Evolutionary conservation across 2,329 filamentous ascomycete species (phyloP), one percentile per base, ranked within the genome.

Genomic region (Penicillium crustosum): DNA sequence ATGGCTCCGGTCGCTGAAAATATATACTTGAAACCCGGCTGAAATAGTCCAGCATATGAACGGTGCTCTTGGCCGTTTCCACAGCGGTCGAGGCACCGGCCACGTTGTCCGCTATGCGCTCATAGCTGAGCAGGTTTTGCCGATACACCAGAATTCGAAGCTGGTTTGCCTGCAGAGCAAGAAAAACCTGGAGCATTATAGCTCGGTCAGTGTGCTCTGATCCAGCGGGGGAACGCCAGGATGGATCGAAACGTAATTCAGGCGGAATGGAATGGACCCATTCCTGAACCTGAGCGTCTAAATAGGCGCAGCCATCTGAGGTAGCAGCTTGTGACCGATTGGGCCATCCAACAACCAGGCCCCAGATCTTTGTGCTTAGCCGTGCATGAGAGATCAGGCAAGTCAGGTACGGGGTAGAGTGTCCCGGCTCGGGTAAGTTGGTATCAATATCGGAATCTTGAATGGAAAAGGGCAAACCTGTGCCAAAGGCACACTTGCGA

Each of bases 401-500:
- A 3, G 75, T 75, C 0, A 82, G 65, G 42, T 81, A 81, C 0
- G 75, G 70, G 3, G 70, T 70, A 15, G 70, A 66, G 15, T 71
- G 64, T 3, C 65, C 79, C 0, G 78, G 78, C 51, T 81, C 75
- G 0, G 79, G 78, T 1, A 82, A 62, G 38, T 77, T 75, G 0
- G 79, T 77, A 49, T 83, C 81, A 58, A 83, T 79, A 49, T 82
- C 81, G 0, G 75, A 73, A 53, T 82, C 80, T 12, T 79, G 72
- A 5, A 83, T 72, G 0, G 77, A 76, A 61, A 82, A 82, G 0
- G 80, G 79, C 21, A 82, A 63, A 13, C 80, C 79, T 0, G 79
- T 82, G 2, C 80, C 80, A 35, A 83, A 81, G 10, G 79, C 81
- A 78, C 79, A 83, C 23, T 81, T 77, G 0, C 80, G 77, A 49